phyloP scores from a whole-genome alignment of 768 basidiomycete genomes.

The Gloeostereum incarnatum region DNA sequence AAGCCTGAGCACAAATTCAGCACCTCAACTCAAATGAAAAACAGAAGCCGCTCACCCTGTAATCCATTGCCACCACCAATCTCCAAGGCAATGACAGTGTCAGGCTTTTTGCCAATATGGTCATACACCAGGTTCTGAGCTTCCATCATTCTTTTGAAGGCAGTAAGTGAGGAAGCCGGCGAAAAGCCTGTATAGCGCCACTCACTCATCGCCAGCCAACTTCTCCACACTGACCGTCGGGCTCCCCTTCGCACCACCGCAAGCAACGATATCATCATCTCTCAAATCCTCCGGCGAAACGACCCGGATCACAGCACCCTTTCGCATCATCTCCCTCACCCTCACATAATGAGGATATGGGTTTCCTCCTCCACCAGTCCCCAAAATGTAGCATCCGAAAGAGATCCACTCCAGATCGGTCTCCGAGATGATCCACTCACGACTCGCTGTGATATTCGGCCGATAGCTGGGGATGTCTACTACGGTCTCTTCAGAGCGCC shows the following conservation, averaged over 20 bases:
- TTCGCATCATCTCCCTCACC: conserved; percentile 37
- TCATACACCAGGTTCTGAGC: conserved; percentile 11
- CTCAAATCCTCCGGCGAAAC: conserved; percentile 25
- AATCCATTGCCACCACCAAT: conserved; percentile 29
- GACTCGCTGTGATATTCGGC: conserved; percentile 12
- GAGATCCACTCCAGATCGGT: conserved; percentile 41
- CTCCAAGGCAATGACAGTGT: conserved; percentile 25
- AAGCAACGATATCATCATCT: conserved; percentile 27
- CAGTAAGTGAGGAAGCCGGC: neutral
- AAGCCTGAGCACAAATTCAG: conserved; percentile 13
- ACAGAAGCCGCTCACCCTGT: conserved; percentile 16
- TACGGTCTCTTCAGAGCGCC: conserved; percentile 8
- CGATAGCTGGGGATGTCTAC: conserved; percentile 16
- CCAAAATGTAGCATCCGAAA: conserved; percentile 44
- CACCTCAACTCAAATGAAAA: neutral
- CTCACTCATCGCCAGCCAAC: conserved; percentile 25
- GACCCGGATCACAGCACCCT: conserved; percentile 30
- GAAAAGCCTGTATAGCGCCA: conserved; percentile 11
- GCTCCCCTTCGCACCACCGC: conserved; percentile 28
- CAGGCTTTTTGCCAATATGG: conserved; percentile 10
- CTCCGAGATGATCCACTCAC: conserved; percentile 28
- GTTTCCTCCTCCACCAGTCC: conserved; percentile 47
- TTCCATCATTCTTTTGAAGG: conserved; percentile 7
- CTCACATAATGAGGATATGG: conserved; percentile 35
- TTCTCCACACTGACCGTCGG: conserved; percentile 28